Conservation (phyloP, 768 basidiomycete genomes). For the Boletus tomentosulus region DNA sequence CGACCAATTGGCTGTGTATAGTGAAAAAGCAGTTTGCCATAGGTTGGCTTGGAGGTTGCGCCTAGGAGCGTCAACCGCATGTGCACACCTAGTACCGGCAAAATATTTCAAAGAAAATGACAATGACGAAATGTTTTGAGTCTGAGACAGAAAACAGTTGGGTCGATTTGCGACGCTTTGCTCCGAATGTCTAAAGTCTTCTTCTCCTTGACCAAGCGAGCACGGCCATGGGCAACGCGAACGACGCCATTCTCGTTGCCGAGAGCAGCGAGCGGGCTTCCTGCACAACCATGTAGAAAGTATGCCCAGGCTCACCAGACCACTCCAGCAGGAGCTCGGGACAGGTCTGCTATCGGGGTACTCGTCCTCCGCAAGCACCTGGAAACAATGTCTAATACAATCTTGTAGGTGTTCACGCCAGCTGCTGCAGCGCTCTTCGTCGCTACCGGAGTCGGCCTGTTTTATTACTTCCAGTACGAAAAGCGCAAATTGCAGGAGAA, state of each 20-base stretch:
- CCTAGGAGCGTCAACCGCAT: too few relatives aligned
- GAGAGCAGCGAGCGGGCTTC: neutral
- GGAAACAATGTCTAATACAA: neutral
- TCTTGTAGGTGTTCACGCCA: slow-evolving; percentile 83
- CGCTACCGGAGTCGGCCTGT: slow-evolving; percentile 75
- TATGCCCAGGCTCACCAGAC: slow-evolving; percentile 20
- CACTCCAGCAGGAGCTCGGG: slow-evolving; percentile 25
- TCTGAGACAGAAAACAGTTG: too few relatives aligned
- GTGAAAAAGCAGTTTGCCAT: too few relatives aligned
- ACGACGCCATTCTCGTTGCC: neutral
- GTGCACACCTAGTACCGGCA: too few relatives aligned
- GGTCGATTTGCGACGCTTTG: neutral
- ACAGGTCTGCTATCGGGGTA: slow-evolving; percentile 35
- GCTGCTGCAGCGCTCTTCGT: slow-evolving; percentile 79
- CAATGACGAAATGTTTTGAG: too few relatives aligned
- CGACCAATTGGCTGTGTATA: neutral
- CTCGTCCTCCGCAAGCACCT: neutral
- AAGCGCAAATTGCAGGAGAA: slow-evolving; percentile 74
- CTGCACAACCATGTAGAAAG: slow-evolving; percentile 4
- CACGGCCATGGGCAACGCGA: slow-evolving; percentile 11
- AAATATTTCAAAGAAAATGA: too few relatives aligned
- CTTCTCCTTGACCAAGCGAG: slow-evolving; percentile 18
- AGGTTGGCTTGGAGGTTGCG: too few relatives aligned
- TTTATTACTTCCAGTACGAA: slow-evolving; percentile 85
- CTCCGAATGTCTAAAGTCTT: slow-evolving; percentile 20